phyloP scores from a whole-genome alignment of 148 eudicot species.

The Agrostemma githago region DNA sequence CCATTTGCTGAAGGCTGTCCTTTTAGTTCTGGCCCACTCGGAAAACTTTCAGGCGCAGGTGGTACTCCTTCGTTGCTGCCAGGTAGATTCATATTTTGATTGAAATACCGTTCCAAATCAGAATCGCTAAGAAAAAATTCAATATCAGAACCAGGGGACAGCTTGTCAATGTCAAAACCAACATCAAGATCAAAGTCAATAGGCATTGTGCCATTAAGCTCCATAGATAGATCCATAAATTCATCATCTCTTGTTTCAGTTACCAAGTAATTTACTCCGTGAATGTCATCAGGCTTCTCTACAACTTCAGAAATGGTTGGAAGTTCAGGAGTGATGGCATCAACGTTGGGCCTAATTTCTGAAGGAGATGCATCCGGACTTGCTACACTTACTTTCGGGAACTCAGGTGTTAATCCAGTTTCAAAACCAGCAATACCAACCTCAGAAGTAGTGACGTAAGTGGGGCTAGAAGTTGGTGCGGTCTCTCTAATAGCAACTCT shows the following conservation, averaged over 20 bases:
- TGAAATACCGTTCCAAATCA: slow-evolving; percentile 38
- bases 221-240: slow-evolving; percentile 34
- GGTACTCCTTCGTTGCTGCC: slow-evolving; percentile 38
- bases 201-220: slow-evolving; percentile 23
- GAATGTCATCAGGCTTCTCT: slow-evolving; percentile 23
- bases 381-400: slow-evolving; percentile 24
- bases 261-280: slow-evolving; percentile 27
- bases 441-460: slow-evolving; percentile 16
- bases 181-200: slow-evolving; percentile 23
- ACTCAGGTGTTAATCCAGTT: slow-evolving; percentile 19
- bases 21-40: slow-evolving; percentile 32
- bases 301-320: slow-evolving; percentile 32
- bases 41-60: slow-evolving; percentile 32
- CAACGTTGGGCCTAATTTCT: slow-evolving; percentile 10
- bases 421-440: slow-evolving; percentile 29
- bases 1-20: slow-evolving; percentile 40
- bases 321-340: slow-evolving; percentile 29
- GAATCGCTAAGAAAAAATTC: slow-evolving; percentile 31
- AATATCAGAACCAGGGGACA: slow-evolving; percentile 38
- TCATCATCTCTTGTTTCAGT: slow-evolving; percentile 26
- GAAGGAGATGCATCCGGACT: slow-evolving; percentile 1
- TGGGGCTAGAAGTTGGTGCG: slow-evolving; percentile 31
- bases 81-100: slow-evolving; percentile 30
- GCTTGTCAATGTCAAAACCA: slow-evolving; percentile 28
- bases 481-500: slow-evolving; percentile 49